phyloP scores from a whole-genome alignment of 371 early-diverging fungal species.

The Mortierella sp. region DNA sequence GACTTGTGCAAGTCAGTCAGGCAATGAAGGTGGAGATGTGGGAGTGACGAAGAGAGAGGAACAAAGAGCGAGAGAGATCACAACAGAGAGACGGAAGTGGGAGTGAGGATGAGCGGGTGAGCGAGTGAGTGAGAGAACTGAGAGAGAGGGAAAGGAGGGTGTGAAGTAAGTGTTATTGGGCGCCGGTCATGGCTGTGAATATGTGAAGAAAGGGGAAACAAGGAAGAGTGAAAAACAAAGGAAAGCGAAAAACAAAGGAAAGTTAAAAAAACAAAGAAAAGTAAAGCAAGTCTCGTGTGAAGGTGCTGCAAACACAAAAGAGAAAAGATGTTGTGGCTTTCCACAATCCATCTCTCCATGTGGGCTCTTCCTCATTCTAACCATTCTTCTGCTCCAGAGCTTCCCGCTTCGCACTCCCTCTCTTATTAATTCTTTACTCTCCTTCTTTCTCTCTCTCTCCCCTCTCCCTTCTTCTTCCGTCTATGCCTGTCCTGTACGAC shows the following conservation, averaged over 20 bases:
- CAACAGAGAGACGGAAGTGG: not conserved
- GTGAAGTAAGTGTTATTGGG: not conserved
- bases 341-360: no score
- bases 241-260: not conserved
- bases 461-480: not conserved
- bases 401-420: not conserved
- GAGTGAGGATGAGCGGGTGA: not conserved
- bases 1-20: not conserved
- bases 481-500: not conserved
- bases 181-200: constrained; percentile 4
- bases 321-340: constrained; percentile 15
- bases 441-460: not conserved
- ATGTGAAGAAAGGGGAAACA: not conserved
- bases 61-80: not conserved
- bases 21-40: not conserved
- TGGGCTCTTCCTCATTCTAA: not conserved
- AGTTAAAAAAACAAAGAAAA: not conserved
- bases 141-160: not conserved
- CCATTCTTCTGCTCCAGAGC: not conserved
- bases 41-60: constrained; percentile 1
- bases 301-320: not conserved
- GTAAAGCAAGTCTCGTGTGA: not conserved
- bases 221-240: not conserved
- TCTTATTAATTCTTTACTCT: not conserved
- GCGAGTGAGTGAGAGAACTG: not conserved